Evolutionary conservation across 1,284 basidiomycete species (phyloP).

Genomic region (Clitocybe nebularis): DNA sequence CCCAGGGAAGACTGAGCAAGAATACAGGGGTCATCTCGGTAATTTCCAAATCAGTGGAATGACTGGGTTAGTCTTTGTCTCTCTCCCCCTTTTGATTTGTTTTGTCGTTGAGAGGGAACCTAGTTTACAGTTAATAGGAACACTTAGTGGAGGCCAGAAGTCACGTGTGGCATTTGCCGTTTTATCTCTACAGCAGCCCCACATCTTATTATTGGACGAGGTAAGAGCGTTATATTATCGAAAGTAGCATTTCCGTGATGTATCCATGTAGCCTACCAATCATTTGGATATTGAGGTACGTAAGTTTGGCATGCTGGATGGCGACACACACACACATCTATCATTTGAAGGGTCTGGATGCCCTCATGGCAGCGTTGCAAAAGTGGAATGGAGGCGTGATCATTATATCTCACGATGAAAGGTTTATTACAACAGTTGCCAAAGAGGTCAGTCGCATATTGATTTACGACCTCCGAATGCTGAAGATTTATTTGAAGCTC

Average conservation of each 20-base stretch:
- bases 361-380: conserved; percentile 84
- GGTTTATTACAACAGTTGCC: conserved; percentile 85
- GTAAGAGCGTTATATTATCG: conserved; percentile 32
- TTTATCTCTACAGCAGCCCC: conserved; percentile 85
- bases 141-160: conserved; percentile 95
- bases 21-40: conserved; percentile 93
- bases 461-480: neutral
- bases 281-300: conserved; percentile 90
- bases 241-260: conserved; percentile 9
- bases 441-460: conserved; percentile 51
- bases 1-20: conserved; percentile 95
- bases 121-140: conserved; percentile 76
- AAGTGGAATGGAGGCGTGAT: conserved; percentile 97
- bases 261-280: conserved; percentile 77
- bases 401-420: conserved; percentile 90
- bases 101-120: conserved; percentile 4
- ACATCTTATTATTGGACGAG: conserved; percentile 89
- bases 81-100: conserved; percentile 3
- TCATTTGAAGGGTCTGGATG: conserved; percentile 95
- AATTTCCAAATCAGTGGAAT: conserved; percentile 98
- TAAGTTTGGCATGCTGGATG: neutral
- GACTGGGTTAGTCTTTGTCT: conserved; percentile 60
- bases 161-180: conserved; percentile 93
- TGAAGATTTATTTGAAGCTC: conserved; percentile 40
- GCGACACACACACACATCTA: conserved; percentile 5